These are phyloP conservation scores for Petrea volubilis DNA, from an alignment of 257 asterid species.

Conservation along the genomic window DNA sequence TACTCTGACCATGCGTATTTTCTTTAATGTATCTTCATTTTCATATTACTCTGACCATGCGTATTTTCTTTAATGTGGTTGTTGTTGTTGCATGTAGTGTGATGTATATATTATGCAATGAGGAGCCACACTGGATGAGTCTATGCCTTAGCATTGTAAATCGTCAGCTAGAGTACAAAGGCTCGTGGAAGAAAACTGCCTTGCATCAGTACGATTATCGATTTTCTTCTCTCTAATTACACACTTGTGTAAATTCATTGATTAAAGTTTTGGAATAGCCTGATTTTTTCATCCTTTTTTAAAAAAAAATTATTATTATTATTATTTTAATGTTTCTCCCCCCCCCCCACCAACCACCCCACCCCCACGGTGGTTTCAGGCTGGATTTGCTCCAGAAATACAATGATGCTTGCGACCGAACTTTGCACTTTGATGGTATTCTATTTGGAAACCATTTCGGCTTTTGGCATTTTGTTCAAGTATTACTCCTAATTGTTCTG, in stretches of 20 bases:
- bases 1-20: constrained; percentile 6
- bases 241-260: constrained; percentile 9
- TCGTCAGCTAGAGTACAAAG: constrained; percentile 85
- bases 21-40: constrained; percentile 17
- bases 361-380: constrained; percentile 43
- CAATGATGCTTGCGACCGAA: constrained; percentile 36
- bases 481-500: constrained; percentile 22
- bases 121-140: constrained; percentile 96
- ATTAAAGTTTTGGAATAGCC: constrained; percentile 11
- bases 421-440: constrained; percentile 75
- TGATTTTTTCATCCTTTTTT: constrained; percentile 26
- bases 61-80: constrained; percentile 17
- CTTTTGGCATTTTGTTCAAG: constrained; percentile 9
- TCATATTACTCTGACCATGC: constrained; percentile 1
- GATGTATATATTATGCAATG: constrained; percentile 88
- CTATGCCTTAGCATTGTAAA: constrained; percentile 65
- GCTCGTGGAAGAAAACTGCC: constrained; percentile 95
- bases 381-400: constrained; percentile 50
- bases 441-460: constrained; percentile 17
- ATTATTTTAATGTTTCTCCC: too few relatives aligned
- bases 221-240: background rate
- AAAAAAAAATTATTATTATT: too few relatives aligned
- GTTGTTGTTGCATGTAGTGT: constrained; percentile 59
- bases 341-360: too few relatives aligned
- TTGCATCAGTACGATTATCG: constrained; percentile 83